Base-by-base conservation (phyloP, 768 basidiomycete species). In the Tulasnella calospora region DNA sequence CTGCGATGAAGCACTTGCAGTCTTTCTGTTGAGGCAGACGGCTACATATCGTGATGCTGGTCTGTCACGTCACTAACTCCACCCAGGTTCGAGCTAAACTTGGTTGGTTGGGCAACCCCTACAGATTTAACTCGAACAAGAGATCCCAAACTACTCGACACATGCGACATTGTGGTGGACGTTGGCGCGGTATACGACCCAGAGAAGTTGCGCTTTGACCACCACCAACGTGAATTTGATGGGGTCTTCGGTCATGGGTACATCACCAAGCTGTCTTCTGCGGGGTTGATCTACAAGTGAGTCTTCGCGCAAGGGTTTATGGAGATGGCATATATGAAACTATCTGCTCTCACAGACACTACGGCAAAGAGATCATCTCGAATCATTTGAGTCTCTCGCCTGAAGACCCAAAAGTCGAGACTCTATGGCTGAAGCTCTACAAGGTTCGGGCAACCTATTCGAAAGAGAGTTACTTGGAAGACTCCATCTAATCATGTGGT, bases 211-310 rank as follows among this genome's bases (percentile, higher is more conserved):
- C 88, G 92, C 51, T 99, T 95, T 83, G 97, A 99, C 84, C 97
- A 99, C 83, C 97, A 99, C 83, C 97, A 99, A 82, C 90, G 96
- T 57, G 96, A 93, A 0, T 99, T 99, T 84, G 87, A 86, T 8
- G 93, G 97, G 83, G 89, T 93, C 35, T 98, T 99, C 83, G 97
- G 95, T 2, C 87, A 92, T 80, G 95, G 93, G 10, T 95, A 93
- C 83, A 85, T 85, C 30, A 98, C 95, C 77, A 99, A 99, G 86
- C 85, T 99, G 44, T 94, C 92, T 30, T 94, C 93, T 21, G 97
- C 97, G 1, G 97, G 97, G 19, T 86, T 99, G 80, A 89, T 99
- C 44, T 99, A 97, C 90, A 99, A 99, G 97, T 94, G 81, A 78
- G 90, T 85, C 15, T 19, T 30, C 1, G 36, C 61, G 13, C 13